Evolutionary conservation across 345 rosid species (phyloP).

Genomic region (Isatis tinctoria): DNA sequence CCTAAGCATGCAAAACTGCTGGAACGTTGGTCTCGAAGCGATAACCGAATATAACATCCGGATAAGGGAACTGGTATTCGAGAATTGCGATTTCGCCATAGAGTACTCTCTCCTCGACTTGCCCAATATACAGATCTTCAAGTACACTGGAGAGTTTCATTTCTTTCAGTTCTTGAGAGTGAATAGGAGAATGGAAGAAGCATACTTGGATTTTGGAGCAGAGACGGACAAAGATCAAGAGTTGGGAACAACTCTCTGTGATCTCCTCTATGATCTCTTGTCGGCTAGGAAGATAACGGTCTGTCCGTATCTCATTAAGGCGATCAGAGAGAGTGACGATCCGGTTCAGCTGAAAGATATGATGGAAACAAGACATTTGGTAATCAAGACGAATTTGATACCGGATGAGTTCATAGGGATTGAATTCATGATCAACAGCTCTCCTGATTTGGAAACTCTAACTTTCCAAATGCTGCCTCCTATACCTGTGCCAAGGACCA

Average conservation of each 20-base stretch:
- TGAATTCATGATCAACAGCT: background rate
- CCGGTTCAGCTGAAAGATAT: background rate
- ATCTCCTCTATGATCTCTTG: background rate
- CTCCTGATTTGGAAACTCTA: background rate
- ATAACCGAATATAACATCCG: background rate
- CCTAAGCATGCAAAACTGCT: slow-evolving; percentile 35
- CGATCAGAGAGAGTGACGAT: background rate
- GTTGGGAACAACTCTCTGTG: background rate
- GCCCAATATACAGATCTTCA: background rate
- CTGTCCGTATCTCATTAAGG: background rate
- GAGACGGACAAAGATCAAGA: background rate
- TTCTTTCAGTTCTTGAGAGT: background rate
- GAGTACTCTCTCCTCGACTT: background rate
- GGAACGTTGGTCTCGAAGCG: slow-evolving; percentile 17
- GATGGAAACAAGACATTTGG: background rate
- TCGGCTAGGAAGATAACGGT: background rate
- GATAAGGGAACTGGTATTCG: slow-evolving; percentile 27
- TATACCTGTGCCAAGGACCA: background rate
- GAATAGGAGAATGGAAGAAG: slow-evolving; percentile 4
- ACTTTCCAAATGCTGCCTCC: background rate
- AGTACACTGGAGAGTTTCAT: background rate
- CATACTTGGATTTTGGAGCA: background rate
- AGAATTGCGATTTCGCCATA: slow-evolving; percentile 21
- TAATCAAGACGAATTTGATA: background rate
- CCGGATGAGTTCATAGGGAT: slow-evolving; percentile 8